phyloP scores from a whole-genome alignment of 2,329 filamentous ascomycete species.

The Macroventuria anomochaeta region DNA sequence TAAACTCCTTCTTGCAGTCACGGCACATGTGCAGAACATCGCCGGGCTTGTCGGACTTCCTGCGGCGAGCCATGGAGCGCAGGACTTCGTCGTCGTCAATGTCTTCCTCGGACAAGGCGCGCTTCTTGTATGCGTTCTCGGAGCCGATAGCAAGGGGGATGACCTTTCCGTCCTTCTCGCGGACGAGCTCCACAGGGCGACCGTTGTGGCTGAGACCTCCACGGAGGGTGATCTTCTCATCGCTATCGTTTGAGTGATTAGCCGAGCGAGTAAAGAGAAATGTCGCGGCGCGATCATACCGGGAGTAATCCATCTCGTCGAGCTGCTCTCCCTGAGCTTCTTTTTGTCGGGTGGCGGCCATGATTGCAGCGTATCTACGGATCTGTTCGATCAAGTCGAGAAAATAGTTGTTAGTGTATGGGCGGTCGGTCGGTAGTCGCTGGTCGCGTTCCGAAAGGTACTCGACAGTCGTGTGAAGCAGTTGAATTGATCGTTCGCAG shows the following conservation, averaged over 20 bases:
- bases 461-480: slow-evolving; percentile 87
- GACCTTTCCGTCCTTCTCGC: slow-evolving; percentile 78
- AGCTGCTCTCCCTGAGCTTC: slow-evolving; percentile 62
- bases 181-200: slow-evolving; percentile 81
- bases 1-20: slow-evolving; percentile 87
- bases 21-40: slow-evolving; percentile 82
- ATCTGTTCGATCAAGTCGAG: slow-evolving; percentile 96
- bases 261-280: slow-evolving; percentile 31
- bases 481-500: slow-evolving; percentile 87
- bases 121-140: slow-evolving; percentile 67
- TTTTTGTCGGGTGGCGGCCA: slow-evolving; percentile 75
- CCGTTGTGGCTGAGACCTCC: slow-evolving; percentile 84
- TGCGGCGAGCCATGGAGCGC: slow-evolving; percentile 93
- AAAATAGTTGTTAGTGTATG: slow-evolving; percentile 96
- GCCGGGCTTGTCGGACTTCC: slow-evolving; percentile 88
- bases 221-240: slow-evolving; percentile 78
- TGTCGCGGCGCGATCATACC: slow-evolving; percentile 45
- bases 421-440: slow-evolving; percentile 80
- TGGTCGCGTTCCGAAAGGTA: slow-evolving; percentile 86
- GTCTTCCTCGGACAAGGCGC: slow-evolving; percentile 64
- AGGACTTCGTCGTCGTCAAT: slow-evolving; percentile 82
- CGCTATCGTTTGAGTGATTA: slow-evolving; percentile 50
- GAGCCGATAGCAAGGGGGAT: slow-evolving; percentile 72
- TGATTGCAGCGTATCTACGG: slow-evolving; percentile 83
- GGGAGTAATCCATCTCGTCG: slow-evolving; percentile 59